Evolutionary conservation across 257 asterid species (phyloP).

Genomic region (Rauvolfia tetraphylla): DNA sequence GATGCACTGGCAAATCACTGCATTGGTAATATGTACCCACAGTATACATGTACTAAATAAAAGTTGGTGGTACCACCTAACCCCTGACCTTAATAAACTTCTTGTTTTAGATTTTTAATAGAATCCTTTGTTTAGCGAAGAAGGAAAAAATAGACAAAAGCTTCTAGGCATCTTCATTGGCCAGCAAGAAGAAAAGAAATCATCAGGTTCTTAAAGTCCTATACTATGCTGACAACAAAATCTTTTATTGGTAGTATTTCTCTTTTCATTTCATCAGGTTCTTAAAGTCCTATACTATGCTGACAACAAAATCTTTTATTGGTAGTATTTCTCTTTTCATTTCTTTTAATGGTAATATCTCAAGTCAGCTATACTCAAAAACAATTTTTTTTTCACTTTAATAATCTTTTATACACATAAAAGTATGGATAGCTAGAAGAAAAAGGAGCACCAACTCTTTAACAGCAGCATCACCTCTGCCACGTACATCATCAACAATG

Average conservation of each 20-base stretch:
- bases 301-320: background rate
- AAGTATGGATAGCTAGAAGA: background rate
- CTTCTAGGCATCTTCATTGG: too few species aligned
- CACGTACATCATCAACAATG: conserved; percentile 81
- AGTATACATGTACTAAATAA: too few species aligned
- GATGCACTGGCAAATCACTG: too few species aligned
- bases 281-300: background rate
- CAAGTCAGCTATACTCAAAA: background rate
- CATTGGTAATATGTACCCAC: too few species aligned
- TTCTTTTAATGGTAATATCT: background rate
- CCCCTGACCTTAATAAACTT: too few species aligned
- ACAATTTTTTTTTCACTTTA: background rate
- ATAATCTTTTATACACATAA: background rate
- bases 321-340: background rate
- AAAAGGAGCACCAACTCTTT: conserved; percentile 70
- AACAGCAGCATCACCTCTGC: conserved; percentile 87
- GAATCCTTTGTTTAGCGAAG: too few species aligned
- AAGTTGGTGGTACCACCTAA: too few species aligned
- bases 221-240: background rate
- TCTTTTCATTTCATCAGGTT: background rate
- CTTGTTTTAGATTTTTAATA: too few species aligned
- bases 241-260: background rate
- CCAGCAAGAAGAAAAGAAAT: background rate
- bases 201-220: background rate
- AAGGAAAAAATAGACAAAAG: too few species aligned